Base-by-base conservation (phyloP, 2,329 filamentous ascomycete species). In the Cladosporium sp. region DNA sequence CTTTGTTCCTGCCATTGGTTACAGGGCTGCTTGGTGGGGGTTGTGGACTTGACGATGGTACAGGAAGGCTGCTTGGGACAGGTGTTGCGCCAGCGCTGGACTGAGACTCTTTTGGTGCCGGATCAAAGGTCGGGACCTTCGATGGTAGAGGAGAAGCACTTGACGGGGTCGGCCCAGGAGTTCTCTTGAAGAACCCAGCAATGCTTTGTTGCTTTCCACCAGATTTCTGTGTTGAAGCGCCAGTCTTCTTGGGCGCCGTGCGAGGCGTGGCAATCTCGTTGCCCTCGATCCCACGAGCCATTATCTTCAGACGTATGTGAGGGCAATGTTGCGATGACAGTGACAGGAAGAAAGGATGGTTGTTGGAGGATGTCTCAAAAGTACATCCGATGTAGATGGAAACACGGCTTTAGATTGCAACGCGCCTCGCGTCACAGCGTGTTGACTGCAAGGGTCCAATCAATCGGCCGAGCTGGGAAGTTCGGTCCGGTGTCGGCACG, bases 1-100 rank as follows among this genome's bases (percentile, higher is more conserved):
- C 71, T 61, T 75, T 76, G 68, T 79, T 78, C 68, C 79, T 67
- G 38, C 66, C 76, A 54, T 63, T 57, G 37, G 67, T 68, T 52
- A 71, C 70, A 56, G 18, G 83, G 83, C 47, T 85, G 82, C 20
- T 82, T 67, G 30, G 63, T n/a, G 63, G 63, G 9, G 59, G 57
- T 43, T 44, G 52, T 12, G 90, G 95, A 67, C 89, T 95, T 3
- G 89, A 87, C 5, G 86, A 80, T 4, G 89, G 88, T 0, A 87
- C 39, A 12, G 79, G 80, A 69, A 95, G 89, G 69, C 89, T 95
- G 68, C 88, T 95, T 4, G 89, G 86, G 5, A 86, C 80, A 3
- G 89, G 89, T 0, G 89, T 91, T 52, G 85, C 72, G 52, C 75
- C 76, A 32, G 74, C 50, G 30, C 52, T 61, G 12, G 56, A 57